A percentile compares a stretch with the other conserved stretches of the same genome.
These are phyloP conservation scores for Saccharomycodes ludwigii DNA, from an alignment of 805 yeast species.

Conservation along the genomic window DNA sequence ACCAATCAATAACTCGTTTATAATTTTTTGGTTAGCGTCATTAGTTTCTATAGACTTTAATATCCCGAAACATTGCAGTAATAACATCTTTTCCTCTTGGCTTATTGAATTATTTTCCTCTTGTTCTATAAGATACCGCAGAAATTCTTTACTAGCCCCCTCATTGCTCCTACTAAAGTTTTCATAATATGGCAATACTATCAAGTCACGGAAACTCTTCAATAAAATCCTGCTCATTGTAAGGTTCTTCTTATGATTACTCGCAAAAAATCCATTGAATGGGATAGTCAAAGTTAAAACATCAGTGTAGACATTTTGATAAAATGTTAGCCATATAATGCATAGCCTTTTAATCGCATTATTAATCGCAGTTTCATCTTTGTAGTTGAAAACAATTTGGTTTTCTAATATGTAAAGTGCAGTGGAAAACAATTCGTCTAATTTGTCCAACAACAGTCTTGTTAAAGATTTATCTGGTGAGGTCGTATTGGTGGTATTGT, in stretches of 20 bases:
- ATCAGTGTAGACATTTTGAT: slow-evolving; percentile 41
- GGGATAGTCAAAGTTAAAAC: slow-evolving; percentile 53
- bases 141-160: slow-evolving; percentile 22
- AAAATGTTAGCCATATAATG: slow-evolving; percentile 46
- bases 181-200: slow-evolving; percentile 42
- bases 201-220: slow-evolving; percentile 37
- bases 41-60: slow-evolving; percentile 39
- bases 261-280: slow-evolving; percentile 22
- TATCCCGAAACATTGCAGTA: slow-evolving; percentile 53
- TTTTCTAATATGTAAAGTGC: slow-evolving; percentile 24
- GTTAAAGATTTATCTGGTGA: background rate
- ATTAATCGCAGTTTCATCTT: slow-evolving; percentile 23
- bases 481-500: background rate
- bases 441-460: slow-evolving; percentile 1
- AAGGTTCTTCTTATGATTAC: slow-evolving; percentile 11
- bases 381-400: slow-evolving; percentile 23
- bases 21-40: slow-evolving; percentile 43
- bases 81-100: slow-evolving; percentile 27
- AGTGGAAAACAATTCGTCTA: slow-evolving; percentile 1
- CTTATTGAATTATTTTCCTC: slow-evolving; percentile 31
- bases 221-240: slow-evolving; percentile 31
- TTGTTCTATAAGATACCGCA: slow-evolving; percentile 21
- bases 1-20: slow-evolving; percentile 38
- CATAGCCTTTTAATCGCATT: slow-evolving; percentile 25
- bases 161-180: slow-evolving; percentile 23